Evolutionary conservation across 106 monocot species (phyloP), one percentile per base, ranked within the genome.

Genomic region (Apostasia shenzhenica): DNA sequence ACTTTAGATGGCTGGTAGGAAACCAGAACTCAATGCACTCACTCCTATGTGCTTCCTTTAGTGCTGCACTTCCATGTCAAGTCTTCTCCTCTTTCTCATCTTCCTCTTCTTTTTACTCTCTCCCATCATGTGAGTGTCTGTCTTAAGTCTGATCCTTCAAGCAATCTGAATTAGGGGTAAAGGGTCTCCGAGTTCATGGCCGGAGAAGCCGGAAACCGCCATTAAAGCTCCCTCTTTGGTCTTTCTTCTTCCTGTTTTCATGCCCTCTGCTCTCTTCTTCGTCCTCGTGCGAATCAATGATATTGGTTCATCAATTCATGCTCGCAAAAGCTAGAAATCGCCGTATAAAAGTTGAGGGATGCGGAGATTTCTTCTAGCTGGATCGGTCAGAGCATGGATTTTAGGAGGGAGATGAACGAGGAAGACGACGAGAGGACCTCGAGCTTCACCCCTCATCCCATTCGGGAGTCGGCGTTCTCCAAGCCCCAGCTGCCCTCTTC

Each of bases 401-500:
- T 68, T 43, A 68, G 68, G 54, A 54, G 68, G 37, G 40, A 68
- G 47, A 13, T 11, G 7, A 66, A 66, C 13, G 74, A 74, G 4
- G 74, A 74, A 38, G 71, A 59, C 11, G 59, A 71, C 39, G 40
- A 49, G 6, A 49, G 50, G 43, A 10, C 11, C 13, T 63, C 10
- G 53, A 45, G 38, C 55, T 66, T 26, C 73, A 74, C 13, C 55
- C 70, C 74, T 45, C 68, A 70, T 14, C 63, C 77, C 49, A 66
- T 74, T 41, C 54, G 74, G 8, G 66, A 72, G 0, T 72, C 84
- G 1, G 73, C 73, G 13, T 81, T 84, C 70, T 67, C 79, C 12
- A 71, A 61, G 47, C 79, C 83, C 7, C 47, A 75, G 46, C 83
- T 79, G 46, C 75, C 83, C 41, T 58, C 71, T 56, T 67, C 73